These are phyloP conservation scores for Melanomma pulvis-pyrius DNA, from an alignment of 495 filamentous ascomycete species.

Conservation along the genomic window DNA sequence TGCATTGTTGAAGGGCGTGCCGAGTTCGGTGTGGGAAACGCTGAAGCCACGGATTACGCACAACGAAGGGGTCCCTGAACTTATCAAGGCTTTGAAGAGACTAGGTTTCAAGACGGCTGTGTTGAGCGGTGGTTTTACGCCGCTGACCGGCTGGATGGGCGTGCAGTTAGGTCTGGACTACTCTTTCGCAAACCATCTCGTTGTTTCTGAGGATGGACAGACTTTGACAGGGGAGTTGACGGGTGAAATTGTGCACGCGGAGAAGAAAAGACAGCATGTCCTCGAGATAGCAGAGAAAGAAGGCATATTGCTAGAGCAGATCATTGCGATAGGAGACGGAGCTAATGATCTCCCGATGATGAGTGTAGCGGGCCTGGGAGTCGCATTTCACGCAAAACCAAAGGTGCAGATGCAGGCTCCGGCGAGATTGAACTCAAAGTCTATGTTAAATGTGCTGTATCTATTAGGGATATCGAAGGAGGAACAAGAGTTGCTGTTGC, in stretches of 20 bases:
- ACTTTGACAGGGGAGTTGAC: conserved; percentile 80
- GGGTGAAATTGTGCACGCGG: conserved; percentile 78
- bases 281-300: conserved; percentile 75
- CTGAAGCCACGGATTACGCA: conserved; percentile 74
- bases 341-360: conserved; percentile 97
- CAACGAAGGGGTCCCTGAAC: conserved; percentile 74
- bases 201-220: conserved; percentile 63
- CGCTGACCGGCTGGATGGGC: conserved; percentile 83
- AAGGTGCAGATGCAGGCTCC: conserved; percentile 85
- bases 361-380: conserved; percentile 79
- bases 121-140: conserved; percentile 87
- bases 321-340: conserved; percentile 87
- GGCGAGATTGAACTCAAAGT: conserved; percentile 78
- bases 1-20: conserved; percentile 75
- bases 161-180: conserved; percentile 79
- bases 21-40: conserved; percentile 77
- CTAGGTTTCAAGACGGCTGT: conserved; percentile 86
- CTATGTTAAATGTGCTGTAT: conserved; percentile 78
- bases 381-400: conserved; percentile 93
- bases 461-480: conserved; percentile 67
- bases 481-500: conserved; percentile 36
- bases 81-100: conserved; percentile 70
- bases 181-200: conserved; percentile 82
- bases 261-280: conserved; percentile 76
- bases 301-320: conserved; percentile 70